Evolutionary conservation across 2,329 filamentous ascomycete species (phyloP).

Genomic region (Talaromyces sp.): DNA sequence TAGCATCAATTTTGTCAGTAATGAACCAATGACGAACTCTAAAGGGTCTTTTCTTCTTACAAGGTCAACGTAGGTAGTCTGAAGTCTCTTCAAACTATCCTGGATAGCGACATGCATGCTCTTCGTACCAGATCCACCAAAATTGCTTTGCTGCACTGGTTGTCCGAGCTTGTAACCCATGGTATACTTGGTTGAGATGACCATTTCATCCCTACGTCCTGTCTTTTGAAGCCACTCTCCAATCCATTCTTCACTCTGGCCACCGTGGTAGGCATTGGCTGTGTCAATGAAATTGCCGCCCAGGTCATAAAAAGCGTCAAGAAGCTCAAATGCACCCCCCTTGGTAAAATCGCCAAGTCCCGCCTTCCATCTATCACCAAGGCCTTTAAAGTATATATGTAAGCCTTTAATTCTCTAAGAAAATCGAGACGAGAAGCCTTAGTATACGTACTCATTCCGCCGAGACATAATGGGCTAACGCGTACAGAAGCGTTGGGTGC

Average conservation of each 20-base stretch:
- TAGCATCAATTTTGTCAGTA: no score
- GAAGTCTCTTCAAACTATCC: conserved; percentile 45
- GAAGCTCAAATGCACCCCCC: conserved; percentile 56
- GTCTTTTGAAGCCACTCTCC: conserved; percentile 67
- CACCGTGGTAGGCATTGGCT: conserved; percentile 62
- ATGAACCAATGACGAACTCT: no score
- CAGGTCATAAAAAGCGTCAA: conserved; percentile 62
- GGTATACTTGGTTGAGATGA: conserved; percentile 66
- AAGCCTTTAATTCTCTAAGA: no score
- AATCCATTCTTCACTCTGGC: conserved; percentile 62
- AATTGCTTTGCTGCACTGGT: conserved; percentile 42
- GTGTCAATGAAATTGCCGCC: conserved; percentile 74
- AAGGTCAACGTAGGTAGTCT: conserved; percentile 51
- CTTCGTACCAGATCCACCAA: conserved; percentile 41
- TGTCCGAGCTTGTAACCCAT: conserved; percentile 46
- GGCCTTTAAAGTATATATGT: background rate
- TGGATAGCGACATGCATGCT: conserved; percentile 40
- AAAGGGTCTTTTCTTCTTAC: conserved; percentile 22
- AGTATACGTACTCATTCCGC: conserved; percentile 30
- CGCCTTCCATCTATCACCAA: conserved; percentile 38
- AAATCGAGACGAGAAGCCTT: no score
- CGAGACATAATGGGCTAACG: conserved; percentile 56
- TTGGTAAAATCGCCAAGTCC: conserved; percentile 64
- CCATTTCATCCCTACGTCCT: conserved; percentile 61
- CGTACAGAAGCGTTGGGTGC: conserved; percentile 62